Base-by-base conservation (phyloP, 139 green algal species). In the Chlorella sp. region DNA sequence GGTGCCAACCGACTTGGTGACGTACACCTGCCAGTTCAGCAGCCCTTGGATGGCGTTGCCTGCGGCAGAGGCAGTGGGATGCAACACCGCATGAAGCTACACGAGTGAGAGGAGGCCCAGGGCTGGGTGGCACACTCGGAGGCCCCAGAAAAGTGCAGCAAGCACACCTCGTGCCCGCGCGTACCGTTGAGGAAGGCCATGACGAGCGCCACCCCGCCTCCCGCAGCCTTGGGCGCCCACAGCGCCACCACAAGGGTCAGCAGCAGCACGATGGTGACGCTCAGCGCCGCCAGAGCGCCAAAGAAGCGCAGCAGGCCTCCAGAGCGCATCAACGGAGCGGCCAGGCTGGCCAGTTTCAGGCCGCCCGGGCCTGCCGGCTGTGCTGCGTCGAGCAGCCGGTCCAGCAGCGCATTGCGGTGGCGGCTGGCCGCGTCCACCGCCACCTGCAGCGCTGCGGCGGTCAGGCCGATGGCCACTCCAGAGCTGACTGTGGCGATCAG, bases 191-290 rank as follows among this genome's bases (percentile, higher is more conserved):
- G 83, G 20, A 77, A 28, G 22, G 64, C 79, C 79, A 84, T 77
- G 40, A 76, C 88, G 84, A 85, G 92, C 0, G 93, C 96, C 1
- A 98, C 96, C 19, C 96, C 96, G 3, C 91, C 94, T 34, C 95
- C 96, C 16, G 91, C 91, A 28, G 94, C 94, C 13, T 88, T 76
- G 0, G 95, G 95, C 0, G 95, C 93, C 87, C 90, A 94, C 65
- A 92, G 93, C 67, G 95, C 90, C 6, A 98, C 95, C 89, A 95
- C 86, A 60, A 86, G 20, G 13, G 72, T 54, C 14, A 44, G 87
- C 32, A 46, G 36, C 51, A 88, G 64, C 69, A 87, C 89, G 34
- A 90, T 90, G 20, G 83, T 16, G 60, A 90, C 79, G 70, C 92
- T 89, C n/a, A 87, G 70, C 36, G 88, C 68, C 41, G 92, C 16